Percentiles rank a stretch among this genome's conserved stretches.
Evolutionary conservation across 1,139 yeast species (phyloP).

Genomic region (Citeromyces hawaiiensis): DNA sequence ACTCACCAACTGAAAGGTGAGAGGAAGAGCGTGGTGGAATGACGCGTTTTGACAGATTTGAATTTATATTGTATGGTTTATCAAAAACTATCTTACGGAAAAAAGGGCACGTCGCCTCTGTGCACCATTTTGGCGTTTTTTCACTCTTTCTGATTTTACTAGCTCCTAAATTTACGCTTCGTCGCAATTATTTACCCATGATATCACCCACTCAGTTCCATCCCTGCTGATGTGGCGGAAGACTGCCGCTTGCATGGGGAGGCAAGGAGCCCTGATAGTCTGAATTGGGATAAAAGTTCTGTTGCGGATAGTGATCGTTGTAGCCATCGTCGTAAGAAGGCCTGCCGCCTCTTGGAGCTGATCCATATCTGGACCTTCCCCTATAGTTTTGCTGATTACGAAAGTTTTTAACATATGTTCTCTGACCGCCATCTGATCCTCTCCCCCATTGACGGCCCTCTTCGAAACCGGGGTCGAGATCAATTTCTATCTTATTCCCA

Average conservation of each 20-base stretch:
- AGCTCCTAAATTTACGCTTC: no score
- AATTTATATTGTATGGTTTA: no score
- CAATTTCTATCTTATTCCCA: constrained; percentile 68
- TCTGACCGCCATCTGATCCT: constrained; percentile 83
- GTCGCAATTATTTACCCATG: no score
- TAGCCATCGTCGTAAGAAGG: not conserved
- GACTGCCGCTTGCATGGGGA: not conserved
- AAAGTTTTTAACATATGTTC: constrained; percentile 13
- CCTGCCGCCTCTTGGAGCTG: constrained; percentile 33
- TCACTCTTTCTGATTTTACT: no score
- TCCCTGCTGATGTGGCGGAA: not conserved
- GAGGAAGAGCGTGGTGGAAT: no score
- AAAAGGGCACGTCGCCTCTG: no score
- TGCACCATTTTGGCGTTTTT: no score
- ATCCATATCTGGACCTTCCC: not conserved
- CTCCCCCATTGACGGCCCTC: constrained; percentile 95
- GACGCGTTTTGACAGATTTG: no score
- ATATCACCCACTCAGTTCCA: not conserved
- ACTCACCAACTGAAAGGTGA: no score
- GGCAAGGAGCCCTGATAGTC: not conserved
- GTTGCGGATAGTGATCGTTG: not conserved
- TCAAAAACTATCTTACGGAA: no score
- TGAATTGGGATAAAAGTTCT: not conserved
- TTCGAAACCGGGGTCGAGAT: constrained; percentile 86
- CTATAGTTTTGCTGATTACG: not conserved